Percentiles rank a stretch among this genome's conserved stretches.
phyloP scores from a whole-genome alignment of 768 basidiomycete genomes.

The Naganishia friedmannii region DNA sequence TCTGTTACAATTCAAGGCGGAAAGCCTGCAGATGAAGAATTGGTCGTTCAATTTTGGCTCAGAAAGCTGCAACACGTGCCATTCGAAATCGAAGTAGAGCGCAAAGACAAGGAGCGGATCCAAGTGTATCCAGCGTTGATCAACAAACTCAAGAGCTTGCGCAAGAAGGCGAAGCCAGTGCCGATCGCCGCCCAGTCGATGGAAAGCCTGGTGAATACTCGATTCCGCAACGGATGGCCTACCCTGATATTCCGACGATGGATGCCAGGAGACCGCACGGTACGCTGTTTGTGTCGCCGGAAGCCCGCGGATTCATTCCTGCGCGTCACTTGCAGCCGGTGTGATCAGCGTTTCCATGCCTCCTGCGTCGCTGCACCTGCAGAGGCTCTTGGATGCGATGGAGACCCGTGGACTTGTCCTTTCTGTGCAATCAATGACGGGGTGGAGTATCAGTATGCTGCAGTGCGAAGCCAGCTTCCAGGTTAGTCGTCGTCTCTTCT shows the following conservation, averaged over 20 bases:
- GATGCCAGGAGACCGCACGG: constrained; percentile 33
- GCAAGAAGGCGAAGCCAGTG: constrained; percentile 6
- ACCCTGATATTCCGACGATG: constrained; percentile 37
- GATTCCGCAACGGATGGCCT: constrained; percentile 31
- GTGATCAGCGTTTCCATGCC: constrained; percentile 45
- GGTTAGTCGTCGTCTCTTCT: not conserved
- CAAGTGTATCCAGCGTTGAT: constrained; percentile 32
- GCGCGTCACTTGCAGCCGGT: constrained; percentile 36
- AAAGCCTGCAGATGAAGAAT: constrained; percentile 14
- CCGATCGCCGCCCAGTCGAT: constrained; percentile 22
- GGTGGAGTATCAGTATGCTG: constrained; percentile 37
- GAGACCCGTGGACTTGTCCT: constrained; percentile 44
- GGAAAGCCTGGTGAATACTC: constrained; percentile 28
- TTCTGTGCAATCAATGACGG: constrained; percentile 45
- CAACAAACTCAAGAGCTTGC: constrained; percentile 34
- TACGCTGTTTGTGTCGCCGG: constrained; percentile 35
- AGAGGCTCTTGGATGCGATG: constrained; percentile 27
- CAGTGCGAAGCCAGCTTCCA: constrained; percentile 6
- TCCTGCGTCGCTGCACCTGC: constrained; percentile 40
- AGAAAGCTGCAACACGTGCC: constrained; percentile 26
- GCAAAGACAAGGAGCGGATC: not conserved
- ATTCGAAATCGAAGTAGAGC: constrained; percentile 18
- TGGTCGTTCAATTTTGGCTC: constrained; percentile 27
- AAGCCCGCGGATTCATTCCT: constrained; percentile 32
- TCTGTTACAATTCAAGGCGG: constrained; percentile 38